These are phyloP conservation scores for Phytophthora ramorum DNA, from an alignment of 352 stramenopile genomes.

Conservation along the genomic window DNA sequence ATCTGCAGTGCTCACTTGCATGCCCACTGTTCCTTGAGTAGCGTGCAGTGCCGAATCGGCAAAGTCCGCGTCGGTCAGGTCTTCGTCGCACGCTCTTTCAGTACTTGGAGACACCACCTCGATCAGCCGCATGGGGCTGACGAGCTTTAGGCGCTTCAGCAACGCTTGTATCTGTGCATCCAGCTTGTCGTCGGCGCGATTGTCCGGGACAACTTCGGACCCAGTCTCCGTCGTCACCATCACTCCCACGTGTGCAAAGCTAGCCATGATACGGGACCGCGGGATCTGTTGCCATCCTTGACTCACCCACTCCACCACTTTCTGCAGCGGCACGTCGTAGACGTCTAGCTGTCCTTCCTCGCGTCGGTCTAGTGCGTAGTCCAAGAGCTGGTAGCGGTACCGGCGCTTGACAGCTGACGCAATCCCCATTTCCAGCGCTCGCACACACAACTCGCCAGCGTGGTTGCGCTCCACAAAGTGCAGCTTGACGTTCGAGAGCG, in stretches of 20 bases:
- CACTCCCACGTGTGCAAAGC: conserved; percentile 53
- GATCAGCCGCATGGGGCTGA: conserved; percentile 49
- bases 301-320: conserved; percentile 69
- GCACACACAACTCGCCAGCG: conserved; percentile 50
- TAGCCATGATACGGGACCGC: conserved; percentile 52
- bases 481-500: conserved; percentile 72
- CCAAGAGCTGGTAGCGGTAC: conserved; percentile 60
- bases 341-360: conserved; percentile 46
- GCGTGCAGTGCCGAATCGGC: conserved; percentile 63
- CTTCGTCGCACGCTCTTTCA: conserved; percentile 61
- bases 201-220: conserved; percentile 29
- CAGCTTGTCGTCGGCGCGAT: conserved; percentile 54
- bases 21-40: conserved; percentile 41
- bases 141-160: conserved; percentile 60
- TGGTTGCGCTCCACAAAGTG: conserved; percentile 50
- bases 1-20: conserved; percentile 41
- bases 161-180: conserved; percentile 62
- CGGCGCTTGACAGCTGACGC: conserved; percentile 59
- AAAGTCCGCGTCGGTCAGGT: conserved; percentile 72
- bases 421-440: conserved; percentile 50
- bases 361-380: conserved; percentile 50
- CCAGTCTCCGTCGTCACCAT: conserved; percentile 22
- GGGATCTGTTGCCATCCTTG: conserved; percentile 64
- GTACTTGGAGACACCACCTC: conserved; percentile 57
- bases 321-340: conserved; percentile 52